Percentiles rank a stretch among this genome's conserved stretches.
phyloP scores from a whole-genome alignment of 2,329 filamentous ascomycete genomes.

The Fusarium sp. region DNA sequence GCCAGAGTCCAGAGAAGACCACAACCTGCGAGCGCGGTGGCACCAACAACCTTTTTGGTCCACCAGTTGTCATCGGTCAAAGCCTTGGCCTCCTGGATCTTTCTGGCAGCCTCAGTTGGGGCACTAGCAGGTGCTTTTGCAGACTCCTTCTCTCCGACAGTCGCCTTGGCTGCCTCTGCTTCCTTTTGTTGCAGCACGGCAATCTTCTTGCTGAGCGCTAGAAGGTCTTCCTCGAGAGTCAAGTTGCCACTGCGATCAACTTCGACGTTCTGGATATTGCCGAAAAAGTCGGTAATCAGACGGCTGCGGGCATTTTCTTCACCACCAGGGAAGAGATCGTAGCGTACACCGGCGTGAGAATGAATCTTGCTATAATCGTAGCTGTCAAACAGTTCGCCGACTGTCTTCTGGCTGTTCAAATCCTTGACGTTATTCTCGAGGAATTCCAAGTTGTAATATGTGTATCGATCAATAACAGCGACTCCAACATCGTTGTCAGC shows the following conservation, averaged over 20 bases:
- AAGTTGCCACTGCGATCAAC: slow-evolving; percentile 74
- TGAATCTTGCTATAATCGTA: slow-evolving; percentile 97
- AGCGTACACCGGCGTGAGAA: slow-evolving; percentile 89
- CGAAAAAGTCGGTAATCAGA: slow-evolving; percentile 95
- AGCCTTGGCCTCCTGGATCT: slow-evolving; percentile 63
- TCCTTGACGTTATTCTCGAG: slow-evolving; percentile 91
- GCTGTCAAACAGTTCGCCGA: slow-evolving; percentile 95
- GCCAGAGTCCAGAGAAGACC: slow-evolving; percentile 70
- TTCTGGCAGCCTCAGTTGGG: slow-evolving; percentile 49
- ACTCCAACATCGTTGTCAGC: slow-evolving; percentile 98
- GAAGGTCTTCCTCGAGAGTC: slow-evolving; percentile 78
- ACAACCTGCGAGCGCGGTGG: slow-evolving; percentile 71
- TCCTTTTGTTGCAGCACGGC: slow-evolving; percentile 64
- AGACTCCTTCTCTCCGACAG: slow-evolving; percentile 38
- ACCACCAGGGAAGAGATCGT: slow-evolving; percentile 93
- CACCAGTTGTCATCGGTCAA: slow-evolving; percentile 76
- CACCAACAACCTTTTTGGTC: slow-evolving; percentile 73
- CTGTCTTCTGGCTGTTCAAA: slow-evolving; percentile 85
- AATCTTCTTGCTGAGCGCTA: slow-evolving; percentile 79
- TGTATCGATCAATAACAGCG: slow-evolving; percentile 97
- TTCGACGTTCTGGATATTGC: slow-evolving; percentile 97
- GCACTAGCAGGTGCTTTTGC: slow-evolving; percentile 48
- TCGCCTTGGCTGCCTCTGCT: slow-evolving; percentile 57
- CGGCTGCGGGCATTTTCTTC: slow-evolving; percentile 81
- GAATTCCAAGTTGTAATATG: slow-evolving; percentile 98